phyloP scores from a whole-genome alignment of 2,329 filamentous ascomycete genomes.

The Albifimbria verrucaria region DNA sequence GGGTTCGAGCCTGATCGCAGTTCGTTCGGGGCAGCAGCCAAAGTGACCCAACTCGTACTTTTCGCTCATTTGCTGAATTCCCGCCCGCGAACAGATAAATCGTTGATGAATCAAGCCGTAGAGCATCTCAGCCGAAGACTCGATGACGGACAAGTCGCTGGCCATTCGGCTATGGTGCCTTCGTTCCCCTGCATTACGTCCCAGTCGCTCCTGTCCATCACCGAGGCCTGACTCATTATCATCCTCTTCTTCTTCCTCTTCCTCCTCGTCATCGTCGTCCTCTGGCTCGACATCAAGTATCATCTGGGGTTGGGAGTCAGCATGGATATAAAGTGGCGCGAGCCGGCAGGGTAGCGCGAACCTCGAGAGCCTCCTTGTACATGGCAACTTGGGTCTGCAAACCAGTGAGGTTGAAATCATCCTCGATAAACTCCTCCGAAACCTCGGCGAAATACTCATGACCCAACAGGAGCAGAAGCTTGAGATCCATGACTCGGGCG shows the following conservation, averaged over 20 bases:
- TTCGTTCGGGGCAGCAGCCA: conserved; percentile 89
- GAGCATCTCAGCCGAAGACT: conserved; percentile 95
- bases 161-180: conserved; percentile 81
- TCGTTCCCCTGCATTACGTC: conserved; percentile 56
- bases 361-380: conserved; percentile 97
- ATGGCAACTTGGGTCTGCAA: conserved; percentile 93
- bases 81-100: conserved; percentile 93
- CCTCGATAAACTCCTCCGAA: conserved; percentile 97
- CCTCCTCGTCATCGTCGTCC: conserved; percentile 84
- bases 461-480: conserved; percentile 93
- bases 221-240: conserved; percentile 62
- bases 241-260: conserved; percentile 73
- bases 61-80: conserved; percentile 98
- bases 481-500: conserved; percentile 91
- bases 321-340: background rate
- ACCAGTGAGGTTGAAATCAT: conserved; percentile 98
- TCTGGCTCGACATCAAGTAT: conserved; percentile 97
- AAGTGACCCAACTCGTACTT: conserved; percentile 98
- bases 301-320: conserved; percentile 56
- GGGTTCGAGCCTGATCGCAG: conserved; percentile 84
- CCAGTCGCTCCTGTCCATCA: conserved; percentile 55
- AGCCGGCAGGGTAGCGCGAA: conserved; percentile 26
- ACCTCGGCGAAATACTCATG: conserved; percentile 99
- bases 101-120: conserved; percentile 98
- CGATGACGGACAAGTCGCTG: conserved; percentile 91